Evolutionary conservation across 768 basidiomycete species (phyloP), one percentile per base, ranked within the genome.

Genomic region (Galerina marginata): DNA sequence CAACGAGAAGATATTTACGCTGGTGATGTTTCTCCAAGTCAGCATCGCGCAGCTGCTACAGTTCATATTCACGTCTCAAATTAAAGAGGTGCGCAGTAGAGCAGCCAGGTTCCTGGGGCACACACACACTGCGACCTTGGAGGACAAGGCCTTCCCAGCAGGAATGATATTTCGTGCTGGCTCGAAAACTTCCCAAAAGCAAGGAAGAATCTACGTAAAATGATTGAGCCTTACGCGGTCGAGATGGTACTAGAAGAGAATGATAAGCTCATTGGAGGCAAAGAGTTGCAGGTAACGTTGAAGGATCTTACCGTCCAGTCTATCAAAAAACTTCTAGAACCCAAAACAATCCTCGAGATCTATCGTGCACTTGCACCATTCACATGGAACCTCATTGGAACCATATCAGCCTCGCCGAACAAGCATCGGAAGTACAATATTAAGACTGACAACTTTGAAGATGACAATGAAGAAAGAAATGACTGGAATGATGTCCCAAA

Each of bases 401-500:
- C 52, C 6, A 67, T 70, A 38, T 16, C 59, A 2, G 39, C 63
- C 4, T 57, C 57, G n/a, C 63, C 68, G 4, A 69, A 69, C 40
- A 40, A 54, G 37, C 62, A 53, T 48, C 53, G 68, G 10, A 49
- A 62, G n/a, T n/a, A 58, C 25, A 54, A 59, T 16, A 53, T 49
- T 53, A 6, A 16, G 20, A 3, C 14, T 4, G 20, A 36, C 15
- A 37, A 15, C 33, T n/a, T n/a, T 9, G 15, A n/a, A n/a, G n/a
- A n/a, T n/a, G n/a, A n/a, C n/a, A n/a, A n/a, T n/a, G 36, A 33
- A 33, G 36, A 33, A 15, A 9, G 38, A 33, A 16, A 52, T 4
- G 50, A 52, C 33, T 52, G 50, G 50, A 36, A 52, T 6, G 68
- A 69, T 42, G 70, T 65, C 45, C 65, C 64, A 16, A 62, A 69